These are phyloP conservation scores for Citrus medica DNA, from an alignment of 345 rosid genomes.

Conservation along the genomic window DNA sequence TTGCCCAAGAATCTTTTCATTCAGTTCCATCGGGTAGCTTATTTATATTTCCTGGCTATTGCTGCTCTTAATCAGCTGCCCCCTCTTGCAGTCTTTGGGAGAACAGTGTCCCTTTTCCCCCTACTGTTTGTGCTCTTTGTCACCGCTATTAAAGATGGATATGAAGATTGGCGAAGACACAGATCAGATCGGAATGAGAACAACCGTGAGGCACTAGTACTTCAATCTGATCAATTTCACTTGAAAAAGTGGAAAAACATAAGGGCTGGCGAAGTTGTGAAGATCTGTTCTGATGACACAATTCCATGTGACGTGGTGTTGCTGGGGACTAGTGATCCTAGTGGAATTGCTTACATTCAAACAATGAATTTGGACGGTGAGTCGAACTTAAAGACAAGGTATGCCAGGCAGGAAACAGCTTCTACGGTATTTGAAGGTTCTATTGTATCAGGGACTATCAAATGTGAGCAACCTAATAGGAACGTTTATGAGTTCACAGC, in stretches of 20 bases:
- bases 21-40: slow-evolving; percentile 81
- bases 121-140: slow-evolving; percentile 73
- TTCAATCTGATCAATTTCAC: slow-evolving; percentile 43
- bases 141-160: slow-evolving; percentile 78
- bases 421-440: slow-evolving; percentile 36
- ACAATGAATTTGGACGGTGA: slow-evolving; percentile 87
- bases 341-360: slow-evolving; percentile 74
- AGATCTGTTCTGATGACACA: slow-evolving; percentile 50
- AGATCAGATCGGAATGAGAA: slow-evolving; percentile 76
- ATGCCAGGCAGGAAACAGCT: slow-evolving; percentile 70
- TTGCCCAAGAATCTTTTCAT: slow-evolving; percentile 78
- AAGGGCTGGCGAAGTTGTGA: slow-evolving; percentile 65
- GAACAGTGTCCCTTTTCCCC: slow-evolving; percentile 78
- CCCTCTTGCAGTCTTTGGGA: slow-evolving; percentile 76
- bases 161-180: slow-evolving; percentile 88
- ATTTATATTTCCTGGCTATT: slow-evolving; percentile 68
- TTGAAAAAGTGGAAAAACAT: slow-evolving; percentile 63
- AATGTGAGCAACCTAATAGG: slow-evolving; percentile 78
- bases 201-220: slow-evolving; percentile 61
- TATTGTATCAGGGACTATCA: slow-evolving; percentile 47
- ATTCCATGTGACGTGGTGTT: slow-evolving; percentile 79
- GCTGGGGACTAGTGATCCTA: slow-evolving; percentile 65
- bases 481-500: slow-evolving; percentile 76
- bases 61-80: slow-evolving; percentile 87
- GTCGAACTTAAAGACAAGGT: slow-evolving; percentile 74